These are phyloP conservation scores for Westerdykella sp. DNA, from an alignment of 2,329 filamentous ascomycete genomes.

Conservation along the genomic window DNA sequence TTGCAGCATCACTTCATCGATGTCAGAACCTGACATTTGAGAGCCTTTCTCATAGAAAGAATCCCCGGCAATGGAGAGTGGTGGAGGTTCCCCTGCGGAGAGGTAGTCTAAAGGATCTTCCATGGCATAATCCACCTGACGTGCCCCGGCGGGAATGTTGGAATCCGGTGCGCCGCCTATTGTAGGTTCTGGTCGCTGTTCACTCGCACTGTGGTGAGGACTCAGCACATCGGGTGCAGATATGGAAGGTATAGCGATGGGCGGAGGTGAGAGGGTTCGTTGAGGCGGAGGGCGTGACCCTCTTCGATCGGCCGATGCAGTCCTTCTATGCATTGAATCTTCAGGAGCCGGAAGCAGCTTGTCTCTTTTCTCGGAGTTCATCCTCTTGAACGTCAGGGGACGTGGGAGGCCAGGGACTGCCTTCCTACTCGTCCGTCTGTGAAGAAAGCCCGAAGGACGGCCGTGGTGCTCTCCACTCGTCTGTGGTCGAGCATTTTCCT, in stretches of 20 bases:
- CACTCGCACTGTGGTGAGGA: constrained; percentile 20
- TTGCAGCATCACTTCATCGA: constrained; percentile 59
- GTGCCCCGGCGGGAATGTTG: constrained; percentile 30
- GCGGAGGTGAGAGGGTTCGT: constrained; percentile 40
- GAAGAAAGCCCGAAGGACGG: constrained; percentile 15
- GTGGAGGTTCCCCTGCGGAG: constrained; percentile 17
- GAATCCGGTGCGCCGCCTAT: constrained; percentile 28
- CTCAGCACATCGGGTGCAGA: constrained; percentile 38
- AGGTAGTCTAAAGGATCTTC: constrained; percentile 22
- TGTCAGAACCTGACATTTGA: constrained; percentile 27
- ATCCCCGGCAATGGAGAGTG: constrained; percentile 22
- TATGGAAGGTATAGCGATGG: constrained; percentile 31
- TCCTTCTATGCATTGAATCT: constrained; percentile 61
- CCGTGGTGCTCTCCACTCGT: constrained; percentile 24
- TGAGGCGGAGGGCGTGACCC: constrained; percentile 52
- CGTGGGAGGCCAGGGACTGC: constrained; percentile 76
- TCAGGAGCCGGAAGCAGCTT: constrained; percentile 62
- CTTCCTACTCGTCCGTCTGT: constrained; percentile 41
- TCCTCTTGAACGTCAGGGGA: constrained; percentile 71
- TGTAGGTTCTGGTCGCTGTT: constrained; percentile 20
- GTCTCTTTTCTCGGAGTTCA: constrained; percentile 72
- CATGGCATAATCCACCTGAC: constrained; percentile 29
- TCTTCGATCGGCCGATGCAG: constrained; percentile 63
- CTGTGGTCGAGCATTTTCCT: constrained; percentile 31
- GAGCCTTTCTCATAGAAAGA: constrained; percentile 27